Conservation (phyloP, 2,329 filamentous ascomycete species). For the Fusarium acutatum region DNA sequence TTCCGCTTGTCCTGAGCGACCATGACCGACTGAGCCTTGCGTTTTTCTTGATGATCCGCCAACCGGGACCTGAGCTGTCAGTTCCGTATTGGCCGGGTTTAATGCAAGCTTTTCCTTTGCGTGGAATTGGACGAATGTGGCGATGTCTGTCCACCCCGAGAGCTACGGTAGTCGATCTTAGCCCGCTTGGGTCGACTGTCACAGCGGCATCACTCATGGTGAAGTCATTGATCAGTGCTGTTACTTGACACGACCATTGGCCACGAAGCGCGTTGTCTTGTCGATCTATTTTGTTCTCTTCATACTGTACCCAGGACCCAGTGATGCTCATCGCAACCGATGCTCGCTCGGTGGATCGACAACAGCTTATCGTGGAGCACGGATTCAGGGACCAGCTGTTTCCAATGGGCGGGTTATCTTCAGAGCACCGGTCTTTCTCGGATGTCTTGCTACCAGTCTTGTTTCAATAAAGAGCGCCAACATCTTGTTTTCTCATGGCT, state of each 20-base stretch:
- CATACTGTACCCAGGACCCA: neutral
- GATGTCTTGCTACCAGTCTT: slow-evolving; percentile 1
- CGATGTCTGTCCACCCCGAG: slow-evolving; percentile 29
- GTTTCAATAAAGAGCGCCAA: neutral
- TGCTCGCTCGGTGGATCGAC: slow-evolving; percentile 3
- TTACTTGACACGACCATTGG: slow-evolving; percentile 6
- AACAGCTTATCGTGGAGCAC: slow-evolving; percentile 15
- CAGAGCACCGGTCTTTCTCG: slow-evolving; percentile 4
- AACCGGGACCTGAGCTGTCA: slow-evolving; percentile 28
- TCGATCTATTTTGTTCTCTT: slow-evolving; percentile 38
- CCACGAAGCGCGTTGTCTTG: slow-evolving; percentile 10
- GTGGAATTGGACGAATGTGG: slow-evolving; percentile 37
- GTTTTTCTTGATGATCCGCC: slow-evolving; percentile 7
- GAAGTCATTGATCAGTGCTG: slow-evolving; percentile 28
- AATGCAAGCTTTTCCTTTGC: slow-evolving; percentile 16
- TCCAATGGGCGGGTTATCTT: slow-evolving; percentile 1
- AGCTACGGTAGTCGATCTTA: slow-evolving; percentile 36
- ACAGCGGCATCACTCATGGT: slow-evolving; percentile 21
- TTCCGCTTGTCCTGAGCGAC: slow-evolving; percentile 17
- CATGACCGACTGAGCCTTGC: slow-evolving; percentile 13
- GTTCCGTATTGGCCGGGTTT: slow-evolving; percentile 20
- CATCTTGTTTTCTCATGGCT: neutral
- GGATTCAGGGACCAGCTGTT: slow-evolving; percentile 5
- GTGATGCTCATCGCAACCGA: slow-evolving; percentile 19
- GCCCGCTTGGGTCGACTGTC: slow-evolving; percentile 31